Conservation (phyloP, 306 rosid species). For the Casuarina glauca region DNA sequence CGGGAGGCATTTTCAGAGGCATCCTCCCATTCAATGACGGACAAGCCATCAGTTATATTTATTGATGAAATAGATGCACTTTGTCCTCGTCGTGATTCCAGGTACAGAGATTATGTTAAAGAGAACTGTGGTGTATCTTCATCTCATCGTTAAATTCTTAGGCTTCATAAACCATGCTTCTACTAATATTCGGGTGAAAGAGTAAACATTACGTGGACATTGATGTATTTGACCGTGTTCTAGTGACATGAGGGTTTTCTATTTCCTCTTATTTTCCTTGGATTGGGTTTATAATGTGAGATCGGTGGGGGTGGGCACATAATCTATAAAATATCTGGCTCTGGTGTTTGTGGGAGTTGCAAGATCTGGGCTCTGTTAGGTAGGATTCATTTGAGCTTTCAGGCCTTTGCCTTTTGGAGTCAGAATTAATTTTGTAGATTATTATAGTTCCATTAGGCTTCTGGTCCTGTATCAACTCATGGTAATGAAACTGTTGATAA, state of each 20-base stretch:
- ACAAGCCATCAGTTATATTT: conserved; percentile 74
- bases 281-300: neutral
- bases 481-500: neutral
- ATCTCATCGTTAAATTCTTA: conserved; percentile 19
- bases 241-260: neutral
- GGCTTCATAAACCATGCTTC: neutral
- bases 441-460: neutral
- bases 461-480: conserved; percentile 2
- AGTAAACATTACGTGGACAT: neutral
- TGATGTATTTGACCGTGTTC: neutral
- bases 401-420: neutral
- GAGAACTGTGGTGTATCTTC: conserved; percentile 7
- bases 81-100: conserved; percentile 82
- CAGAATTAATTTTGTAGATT: neutral
- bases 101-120: conserved; percentile 36
- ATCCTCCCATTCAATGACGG: conserved; percentile 48
- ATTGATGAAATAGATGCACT: conserved; percentile 89
- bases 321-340: neutral
- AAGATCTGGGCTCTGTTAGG: neutral
- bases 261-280: neutral
- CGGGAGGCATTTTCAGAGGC: conserved; percentile 85
- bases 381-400: neutral
- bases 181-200: neutral
- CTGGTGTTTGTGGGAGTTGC: neutral
- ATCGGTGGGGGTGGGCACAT: neutral